Evolutionary conservation across 768 basidiomycete genomes (phyloP).

Genomic region (Auriscalpium microsporum): DNA sequence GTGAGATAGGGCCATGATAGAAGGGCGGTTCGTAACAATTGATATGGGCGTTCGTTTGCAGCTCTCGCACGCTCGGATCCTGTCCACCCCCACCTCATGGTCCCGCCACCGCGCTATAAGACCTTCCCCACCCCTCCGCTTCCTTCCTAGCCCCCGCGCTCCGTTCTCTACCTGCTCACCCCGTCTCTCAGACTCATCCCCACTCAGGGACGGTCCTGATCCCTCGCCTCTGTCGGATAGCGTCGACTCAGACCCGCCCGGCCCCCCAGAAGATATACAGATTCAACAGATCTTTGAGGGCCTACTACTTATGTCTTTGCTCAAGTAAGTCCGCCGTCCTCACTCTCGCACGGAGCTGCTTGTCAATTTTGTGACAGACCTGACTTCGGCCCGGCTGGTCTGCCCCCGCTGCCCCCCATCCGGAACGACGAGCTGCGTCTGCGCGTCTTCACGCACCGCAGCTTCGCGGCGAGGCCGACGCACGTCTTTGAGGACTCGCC

Average conservation of each 20-base stretch:
- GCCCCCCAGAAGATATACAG: neutral
- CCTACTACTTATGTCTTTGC: slow-evolving; percentile 4
- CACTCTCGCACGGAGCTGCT: neutral
- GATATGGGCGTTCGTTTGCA: neutral
- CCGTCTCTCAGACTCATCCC: no score
- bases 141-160: neutral
- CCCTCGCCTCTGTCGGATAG: no score
- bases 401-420: slow-evolving; percentile 57
- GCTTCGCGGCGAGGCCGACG: slow-evolving; percentile 57
- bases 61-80: neutral
- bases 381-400: slow-evolving; percentile 24
- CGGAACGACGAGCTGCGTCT: slow-evolving; percentile 32
- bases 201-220: no score
- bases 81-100: neutral
- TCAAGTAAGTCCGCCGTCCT: slow-evolving; percentile 1
- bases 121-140: neutral
- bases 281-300: slow-evolving; percentile 9
- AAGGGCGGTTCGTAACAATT: neutral
- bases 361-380: slow-evolving; percentile 19
- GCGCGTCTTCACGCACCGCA: slow-evolving; percentile 72
- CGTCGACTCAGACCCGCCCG: no score
- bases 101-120: neutral
- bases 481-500: slow-evolving; percentile 70
- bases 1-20: neutral
- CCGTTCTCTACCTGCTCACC: no score